A percentile compares a stretch with the other conserved stretches of the same genome.
phyloP scores from a whole-genome alignment of 306 rosid genomes.

The Lathyrus tuberosus region DNA sequence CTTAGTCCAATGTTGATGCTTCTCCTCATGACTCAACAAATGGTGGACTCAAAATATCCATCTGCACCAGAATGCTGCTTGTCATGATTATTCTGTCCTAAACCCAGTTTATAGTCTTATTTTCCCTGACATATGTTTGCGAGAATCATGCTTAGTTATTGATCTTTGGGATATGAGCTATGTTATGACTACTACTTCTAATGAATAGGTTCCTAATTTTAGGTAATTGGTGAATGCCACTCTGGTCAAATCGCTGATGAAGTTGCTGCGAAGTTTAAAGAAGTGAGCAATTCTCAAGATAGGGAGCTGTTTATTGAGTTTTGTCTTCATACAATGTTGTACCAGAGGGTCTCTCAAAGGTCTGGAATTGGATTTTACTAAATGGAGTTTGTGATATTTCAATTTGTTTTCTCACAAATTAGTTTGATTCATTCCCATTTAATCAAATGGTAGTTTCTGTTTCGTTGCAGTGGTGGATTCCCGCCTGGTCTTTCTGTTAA shows the following conservation, averaged over 20 bases:
- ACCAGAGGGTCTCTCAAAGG: conserved; percentile 81
- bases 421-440: conserved; percentile 19
- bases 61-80: conserved; percentile 21
- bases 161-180: conserved; percentile 27
- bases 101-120: conserved; percentile 28
- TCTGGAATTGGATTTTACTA: conserved; percentile 42
- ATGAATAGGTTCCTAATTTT: conserved; percentile 44
- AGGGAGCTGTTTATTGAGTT: conserved; percentile 75
- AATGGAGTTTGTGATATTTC: conserved; percentile 40
- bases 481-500: conserved; percentile 85
- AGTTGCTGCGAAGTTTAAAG: conserved; percentile 69
- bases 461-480: conserved; percentile 61
- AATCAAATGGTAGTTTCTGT: conserved; percentile 40
- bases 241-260: conserved; percentile 62
- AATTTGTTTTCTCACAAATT: conserved; percentile 13
- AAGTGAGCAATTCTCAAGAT: conserved; percentile 56
- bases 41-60: conserved; percentile 17
- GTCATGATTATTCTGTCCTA: conserved; percentile 24
- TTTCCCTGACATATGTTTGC: conserved; percentile 2
- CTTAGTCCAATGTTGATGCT: no score
- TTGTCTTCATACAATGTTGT: conserved; percentile 84
- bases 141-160: conserved; percentile 31
- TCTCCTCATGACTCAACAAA: no score
- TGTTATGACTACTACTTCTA: conserved; percentile 35
- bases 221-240: conserved; percentile 92